phyloP scores from a whole-genome alignment of 176 grass and related monocot species.

The Luzula sylvatica region DNA sequence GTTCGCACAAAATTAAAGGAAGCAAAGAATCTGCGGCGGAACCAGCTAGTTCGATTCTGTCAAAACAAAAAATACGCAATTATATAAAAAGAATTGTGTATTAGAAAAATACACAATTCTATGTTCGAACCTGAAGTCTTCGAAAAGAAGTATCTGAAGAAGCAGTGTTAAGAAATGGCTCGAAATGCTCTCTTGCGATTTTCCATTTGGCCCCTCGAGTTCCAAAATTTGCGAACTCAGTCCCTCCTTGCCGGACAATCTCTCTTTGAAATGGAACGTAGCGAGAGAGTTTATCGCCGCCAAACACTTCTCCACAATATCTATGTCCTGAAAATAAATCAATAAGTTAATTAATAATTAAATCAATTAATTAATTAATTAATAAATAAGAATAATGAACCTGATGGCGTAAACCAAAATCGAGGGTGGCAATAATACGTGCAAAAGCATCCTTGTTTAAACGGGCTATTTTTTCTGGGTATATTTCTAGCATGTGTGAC shows the following conservation, averaged over 20 bases:
- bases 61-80: conserved; percentile 10
- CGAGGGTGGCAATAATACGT: conserved; percentile 67
- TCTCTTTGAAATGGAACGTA: conserved; percentile 92
- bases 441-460: conserved; percentile 75
- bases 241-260: conserved; percentile 53
- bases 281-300: conserved; percentile 73
- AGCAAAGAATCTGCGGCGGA: conserved; percentile 88
- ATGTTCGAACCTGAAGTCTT: conserved; percentile 77
- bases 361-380: no score
- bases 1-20: conserved; percentile 87
- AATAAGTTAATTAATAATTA: conserved; percentile 10
- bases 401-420: conserved; percentile 81
- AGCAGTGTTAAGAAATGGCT: conserved; percentile 81
- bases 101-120: no score
- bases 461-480: conserved; percentile 91
- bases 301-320: conserved; percentile 90
- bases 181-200: conserved; percentile 58
- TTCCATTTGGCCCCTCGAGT: conserved; percentile 49
- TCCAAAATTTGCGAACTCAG: conserved; percentile 42
- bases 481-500: conserved; percentile 91
- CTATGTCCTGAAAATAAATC: conserved; percentile 52
- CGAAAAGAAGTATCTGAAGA: conserved; percentile 63
- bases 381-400: conserved; percentile 2
- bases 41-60: conserved; percentile 74
- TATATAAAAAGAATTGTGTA: conserved; percentile 5